Conservation (phyloP, 306 rosid species). For the Canavalia ensiformis region DNA sequence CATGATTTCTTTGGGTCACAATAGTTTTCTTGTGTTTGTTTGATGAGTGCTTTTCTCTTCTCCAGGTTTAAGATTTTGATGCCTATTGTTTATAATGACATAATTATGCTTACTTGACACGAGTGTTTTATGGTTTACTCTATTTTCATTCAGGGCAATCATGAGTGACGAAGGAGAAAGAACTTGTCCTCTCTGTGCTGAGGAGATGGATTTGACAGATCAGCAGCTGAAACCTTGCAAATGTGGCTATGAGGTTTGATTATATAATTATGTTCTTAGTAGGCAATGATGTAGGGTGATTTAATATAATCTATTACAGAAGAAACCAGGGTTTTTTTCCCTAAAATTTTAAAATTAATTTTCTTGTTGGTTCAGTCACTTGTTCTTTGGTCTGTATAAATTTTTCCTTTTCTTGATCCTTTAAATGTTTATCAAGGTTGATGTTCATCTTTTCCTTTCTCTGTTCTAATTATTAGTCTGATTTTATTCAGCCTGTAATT, state of each 20-base stretch:
- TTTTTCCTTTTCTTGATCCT: slow-evolving; percentile 32
- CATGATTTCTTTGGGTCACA: not conserved
- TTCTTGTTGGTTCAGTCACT: not conserved
- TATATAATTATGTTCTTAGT: slow-evolving; percentile 8
- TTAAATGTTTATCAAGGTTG: not conserved
- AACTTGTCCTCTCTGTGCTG: slow-evolving; percentile 98
- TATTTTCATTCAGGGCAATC: slow-evolving; percentile 59
- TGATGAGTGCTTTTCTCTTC: not conserved
- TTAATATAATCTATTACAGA: not conserved
- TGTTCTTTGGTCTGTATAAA: not conserved
- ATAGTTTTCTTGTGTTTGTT: slow-evolving; percentile 21
- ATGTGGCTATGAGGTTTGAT: slow-evolving; percentile 95
- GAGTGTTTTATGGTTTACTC: slow-evolving; percentile 15
- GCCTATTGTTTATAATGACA: slow-evolving; percentile 24
- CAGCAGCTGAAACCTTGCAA: slow-evolving; percentile 98
- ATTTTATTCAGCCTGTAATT: not conserved
- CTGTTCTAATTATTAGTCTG: not conserved
- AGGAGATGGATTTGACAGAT: slow-evolving; percentile 99
- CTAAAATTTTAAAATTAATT: not conserved
- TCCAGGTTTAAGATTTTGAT: not conserved
- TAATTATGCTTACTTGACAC: slow-evolving; percentile 24
- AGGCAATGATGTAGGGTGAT: slow-evolving; percentile 13
- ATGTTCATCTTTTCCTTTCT: not conserved
- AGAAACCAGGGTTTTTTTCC: not conserved
- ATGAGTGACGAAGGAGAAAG: slow-evolving; percentile 97